Conservation (phyloP, 495 filamentous ascomycete genomes). For the Aspergillus funiculosus region DNA sequence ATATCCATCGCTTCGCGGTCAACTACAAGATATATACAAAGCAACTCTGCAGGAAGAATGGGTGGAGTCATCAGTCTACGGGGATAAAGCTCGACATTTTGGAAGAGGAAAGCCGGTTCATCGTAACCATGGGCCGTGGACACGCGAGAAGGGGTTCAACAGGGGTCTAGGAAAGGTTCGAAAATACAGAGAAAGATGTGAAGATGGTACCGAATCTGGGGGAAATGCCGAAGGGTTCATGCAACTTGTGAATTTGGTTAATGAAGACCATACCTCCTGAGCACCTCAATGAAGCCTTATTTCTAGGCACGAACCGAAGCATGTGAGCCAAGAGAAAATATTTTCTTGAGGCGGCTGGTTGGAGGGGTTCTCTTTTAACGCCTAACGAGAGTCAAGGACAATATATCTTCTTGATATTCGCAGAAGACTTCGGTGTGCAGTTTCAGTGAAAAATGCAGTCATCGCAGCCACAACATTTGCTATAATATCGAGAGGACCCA, state of each 20-base stretch:
- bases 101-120: constrained; percentile 42
- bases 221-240: constrained; percentile 35
- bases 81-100: constrained; percentile 25
- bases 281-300: not conserved
- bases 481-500: no score
- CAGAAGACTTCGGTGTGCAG: no score
- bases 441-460: no score
- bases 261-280: constrained; percentile 15
- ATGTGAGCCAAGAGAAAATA: not conserved
- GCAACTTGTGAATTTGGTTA: constrained; percentile 37
- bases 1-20: constrained; percentile 46
- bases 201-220: constrained; percentile 34
- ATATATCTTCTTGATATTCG: no score
- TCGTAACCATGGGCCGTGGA: constrained; percentile 39
- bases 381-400: no score
- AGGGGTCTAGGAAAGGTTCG: constrained; percentile 38
- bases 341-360: no score
- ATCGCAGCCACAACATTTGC: no score
- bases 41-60: constrained; percentile 46
- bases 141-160: constrained; percentile 43
- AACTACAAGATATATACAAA: constrained; percentile 48
- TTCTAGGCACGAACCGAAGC: no score
- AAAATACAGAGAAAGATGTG: constrained; percentile 36
- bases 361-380: no score
- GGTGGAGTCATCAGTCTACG: constrained; percentile 27